Percentiles rank a stretch among this genome's conserved stretches.
phyloP scores from a whole-genome alignment of 768 basidiomycete genomes.

The Coprinellus micaceus region DNA sequence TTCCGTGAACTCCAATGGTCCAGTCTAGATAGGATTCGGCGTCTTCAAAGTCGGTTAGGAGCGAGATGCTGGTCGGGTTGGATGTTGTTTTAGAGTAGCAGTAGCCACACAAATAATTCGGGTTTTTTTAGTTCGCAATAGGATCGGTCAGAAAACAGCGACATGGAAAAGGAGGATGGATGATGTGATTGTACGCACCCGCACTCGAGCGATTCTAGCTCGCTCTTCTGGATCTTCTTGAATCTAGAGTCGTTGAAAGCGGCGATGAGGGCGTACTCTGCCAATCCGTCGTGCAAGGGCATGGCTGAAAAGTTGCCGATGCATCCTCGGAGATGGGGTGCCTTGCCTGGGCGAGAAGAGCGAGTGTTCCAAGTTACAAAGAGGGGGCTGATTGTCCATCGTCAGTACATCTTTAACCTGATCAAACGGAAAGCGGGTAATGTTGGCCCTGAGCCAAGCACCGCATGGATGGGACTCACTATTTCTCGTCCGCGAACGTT shows the following conservation, averaged over 20 bases:
- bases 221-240: conserved; percentile 68
- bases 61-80: conserved; percentile 61
- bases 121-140: not conserved
- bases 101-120: not conserved
- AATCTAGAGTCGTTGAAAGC: conserved; percentile 90
- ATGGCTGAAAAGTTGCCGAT: conserved; percentile 89
- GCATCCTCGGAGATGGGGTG: conserved; percentile 78
- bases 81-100: conserved; percentile 2
- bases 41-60: conserved; percentile 91
- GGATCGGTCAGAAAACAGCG: not conserved
- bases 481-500: conserved; percentile 69
- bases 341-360: conserved; percentile 53
- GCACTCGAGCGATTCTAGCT: conserved; percentile 83
- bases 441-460: not conserved
- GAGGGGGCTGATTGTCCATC: conserved; percentile 57
- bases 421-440: conserved; percentile 7
- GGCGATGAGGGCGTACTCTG: conserved; percentile 89
- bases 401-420: not conserved
- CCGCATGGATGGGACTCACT: conserved; percentile 45
- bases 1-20: conserved; percentile 90
- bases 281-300: conserved; percentile 69
- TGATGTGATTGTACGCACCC: conserved; percentile 48
- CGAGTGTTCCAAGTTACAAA: conserved; percentile 96
- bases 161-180: not conserved
- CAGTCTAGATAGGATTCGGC: conserved; percentile 86